These are phyloP conservation scores for Apiospora hydei DNA, from an alignment of 2,329 filamentous ascomycete genomes.

Conservation along the genomic window DNA sequence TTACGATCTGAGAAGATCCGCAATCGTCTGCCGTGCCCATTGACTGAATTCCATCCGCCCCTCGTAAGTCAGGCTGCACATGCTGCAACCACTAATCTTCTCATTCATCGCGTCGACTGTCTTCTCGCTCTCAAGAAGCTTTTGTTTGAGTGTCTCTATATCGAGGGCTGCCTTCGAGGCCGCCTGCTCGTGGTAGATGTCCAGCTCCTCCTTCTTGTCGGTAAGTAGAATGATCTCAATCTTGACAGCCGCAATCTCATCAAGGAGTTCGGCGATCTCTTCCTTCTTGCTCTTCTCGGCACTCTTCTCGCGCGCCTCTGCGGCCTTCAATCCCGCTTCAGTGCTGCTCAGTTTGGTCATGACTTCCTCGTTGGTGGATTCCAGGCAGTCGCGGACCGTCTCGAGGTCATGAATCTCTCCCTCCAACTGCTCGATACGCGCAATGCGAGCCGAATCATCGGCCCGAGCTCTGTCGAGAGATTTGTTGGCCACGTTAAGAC, in stretches of 20 bases:
- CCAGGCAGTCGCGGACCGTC: background rate
- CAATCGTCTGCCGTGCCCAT: background rate
- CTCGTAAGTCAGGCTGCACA: background rate
- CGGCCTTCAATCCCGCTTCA: background rate
- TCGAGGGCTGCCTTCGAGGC: background rate
- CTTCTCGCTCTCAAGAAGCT: background rate
- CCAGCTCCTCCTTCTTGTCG: background rate
- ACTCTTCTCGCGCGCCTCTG: background rate
- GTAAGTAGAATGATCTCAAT: background rate
- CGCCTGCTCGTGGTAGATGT: background rate
- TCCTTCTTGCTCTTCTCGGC: background rate
- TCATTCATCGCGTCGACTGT: background rate
- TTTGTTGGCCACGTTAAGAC: background rate
- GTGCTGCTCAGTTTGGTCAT: background rate
- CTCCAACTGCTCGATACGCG: background rate
- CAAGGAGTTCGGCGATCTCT: background rate
- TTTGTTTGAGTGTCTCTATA: background rate
- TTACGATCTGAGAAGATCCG: background rate
- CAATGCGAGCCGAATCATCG: background rate
- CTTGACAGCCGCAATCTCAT: background rate
- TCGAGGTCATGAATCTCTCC: background rate
- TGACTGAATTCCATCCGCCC: background rate
- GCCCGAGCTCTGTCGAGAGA: background rate
- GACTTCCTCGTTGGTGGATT: slow-evolving; percentile 2
- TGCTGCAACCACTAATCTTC: background rate